Conservation (phyloP, 805 yeast species). For the Candida lessepsii region DNA sequence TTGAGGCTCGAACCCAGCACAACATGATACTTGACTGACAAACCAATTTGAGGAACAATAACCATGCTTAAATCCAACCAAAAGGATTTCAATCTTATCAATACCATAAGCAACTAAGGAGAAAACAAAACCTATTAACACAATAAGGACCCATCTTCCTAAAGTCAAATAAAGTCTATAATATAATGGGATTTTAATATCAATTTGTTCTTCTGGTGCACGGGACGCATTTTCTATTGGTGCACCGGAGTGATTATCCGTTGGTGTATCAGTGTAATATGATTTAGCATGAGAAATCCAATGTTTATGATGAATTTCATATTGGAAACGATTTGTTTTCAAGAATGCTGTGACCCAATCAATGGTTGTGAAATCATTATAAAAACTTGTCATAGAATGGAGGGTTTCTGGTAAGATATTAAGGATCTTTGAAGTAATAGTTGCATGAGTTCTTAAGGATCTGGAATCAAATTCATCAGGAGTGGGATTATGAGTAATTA, state of each 20-base stretch:
- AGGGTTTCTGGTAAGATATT: constrained; percentile 18
- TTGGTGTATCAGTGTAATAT: no score
- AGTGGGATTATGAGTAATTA: constrained; percentile 12
- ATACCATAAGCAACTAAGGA: constrained; percentile 51
- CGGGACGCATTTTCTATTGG: no score
- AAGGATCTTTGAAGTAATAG: constrained; percentile 17
- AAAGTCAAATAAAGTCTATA: constrained; percentile 31
- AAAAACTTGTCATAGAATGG: constrained; percentile 35
- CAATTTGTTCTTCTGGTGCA: no score
- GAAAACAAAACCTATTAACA: constrained; percentile 44
- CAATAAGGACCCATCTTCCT: constrained; percentile 52
- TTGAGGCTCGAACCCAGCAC: constrained; percentile 17
- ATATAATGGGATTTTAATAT: constrained; percentile 20
- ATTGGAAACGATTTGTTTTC: constrained; percentile 41
- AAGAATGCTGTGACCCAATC: constrained; percentile 57
- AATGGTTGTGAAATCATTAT: constrained; percentile 60
- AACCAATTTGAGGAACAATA: constrained; percentile 49
- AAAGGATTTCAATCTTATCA: constrained; percentile 45
- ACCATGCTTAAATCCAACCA: constrained; percentile 53
- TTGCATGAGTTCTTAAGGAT: constrained; percentile 15
- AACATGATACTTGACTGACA: constrained; percentile 43
- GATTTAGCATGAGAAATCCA: constrained; percentile 16
- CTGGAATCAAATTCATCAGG: constrained; percentile 1
- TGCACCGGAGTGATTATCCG: no score
- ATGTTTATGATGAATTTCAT: constrained; percentile 33